These are phyloP conservation scores for Stemphylium lycopersici DNA, from an alignment of 2,329 filamentous ascomycete genomes.

Conservation along the genomic window DNA sequence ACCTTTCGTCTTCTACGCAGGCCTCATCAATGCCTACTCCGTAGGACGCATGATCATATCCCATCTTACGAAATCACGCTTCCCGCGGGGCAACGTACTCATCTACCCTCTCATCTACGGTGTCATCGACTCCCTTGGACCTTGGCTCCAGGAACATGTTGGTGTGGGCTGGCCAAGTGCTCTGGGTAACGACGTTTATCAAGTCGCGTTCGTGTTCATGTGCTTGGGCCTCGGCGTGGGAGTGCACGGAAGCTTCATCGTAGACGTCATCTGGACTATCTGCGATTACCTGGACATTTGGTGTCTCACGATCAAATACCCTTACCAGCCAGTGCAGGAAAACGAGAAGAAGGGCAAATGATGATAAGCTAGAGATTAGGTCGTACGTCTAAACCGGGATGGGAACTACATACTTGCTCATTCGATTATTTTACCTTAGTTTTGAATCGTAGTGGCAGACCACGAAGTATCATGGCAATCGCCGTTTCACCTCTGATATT, in stretches of 20 bases:
- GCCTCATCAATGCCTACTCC: constrained; percentile 90
- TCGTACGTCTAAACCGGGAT: too few species aligned
- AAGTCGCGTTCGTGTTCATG: constrained; percentile 88
- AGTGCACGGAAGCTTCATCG: constrained; percentile 96
- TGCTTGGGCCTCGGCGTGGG: constrained; percentile 85
- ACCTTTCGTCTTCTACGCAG: constrained; percentile 87
- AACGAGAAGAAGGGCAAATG: constrained; percentile 36
- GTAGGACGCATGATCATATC: constrained; percentile 96
- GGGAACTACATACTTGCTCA: not conserved
- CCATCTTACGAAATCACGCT: constrained; percentile 84
- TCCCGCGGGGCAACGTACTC: constrained; percentile 90
- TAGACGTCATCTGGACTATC: constrained; percentile 96
- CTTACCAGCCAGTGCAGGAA: constrained; percentile 55
- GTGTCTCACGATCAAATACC: constrained; percentile 97
- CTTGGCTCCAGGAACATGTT: constrained; percentile 59
- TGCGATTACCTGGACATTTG: constrained; percentile 98
- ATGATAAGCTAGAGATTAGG: not conserved
- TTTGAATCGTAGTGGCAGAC: too few species aligned
- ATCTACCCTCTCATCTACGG: constrained; percentile 77
- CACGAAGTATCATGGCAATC: too few species aligned
- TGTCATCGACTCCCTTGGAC: constrained; percentile 80
- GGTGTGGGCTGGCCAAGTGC: constrained; percentile 56
- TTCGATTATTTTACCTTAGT: not conserved
- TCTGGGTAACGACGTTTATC: constrained; percentile 70
- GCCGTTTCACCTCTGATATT: too few species aligned